These are phyloP conservation scores for Haplosporangium gracile DNA, from an alignment of 192 early-diverging fungal genomes.

Conservation along the genomic window DNA sequence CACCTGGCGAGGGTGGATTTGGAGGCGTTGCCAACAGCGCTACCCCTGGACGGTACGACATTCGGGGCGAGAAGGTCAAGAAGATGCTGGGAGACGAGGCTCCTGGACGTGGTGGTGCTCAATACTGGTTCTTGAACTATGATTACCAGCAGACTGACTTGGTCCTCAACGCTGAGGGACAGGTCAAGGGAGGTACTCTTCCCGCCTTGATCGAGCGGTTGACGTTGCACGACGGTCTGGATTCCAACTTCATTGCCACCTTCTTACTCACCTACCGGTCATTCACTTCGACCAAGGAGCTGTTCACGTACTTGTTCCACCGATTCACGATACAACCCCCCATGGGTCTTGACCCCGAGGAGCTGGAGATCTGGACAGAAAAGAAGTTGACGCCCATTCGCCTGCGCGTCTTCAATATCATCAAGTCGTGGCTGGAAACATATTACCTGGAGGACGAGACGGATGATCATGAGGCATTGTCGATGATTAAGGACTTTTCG, in stretches of 20 bases:
- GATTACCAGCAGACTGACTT: slow-evolving; percentile 83
- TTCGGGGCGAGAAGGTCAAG: slow-evolving; percentile 48
- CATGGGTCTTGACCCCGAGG: slow-evolving; percentile 68
- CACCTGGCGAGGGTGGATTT: slow-evolving; percentile 29
- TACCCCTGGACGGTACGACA: slow-evolving; percentile 55
- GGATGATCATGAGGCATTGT: slow-evolving; percentile 74
- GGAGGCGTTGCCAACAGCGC: slow-evolving; percentile 20
- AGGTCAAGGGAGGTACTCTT: slow-evolving; percentile 93
- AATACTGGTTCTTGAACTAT: slow-evolving; percentile 84
- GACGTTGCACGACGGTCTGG: slow-evolving; percentile 89
- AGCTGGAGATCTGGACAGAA: slow-evolving; percentile 86
- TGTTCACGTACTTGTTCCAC: slow-evolving; percentile 79
- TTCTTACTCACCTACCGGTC: slow-evolving; percentile 97
- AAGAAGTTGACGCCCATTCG: slow-evolving; percentile 92
- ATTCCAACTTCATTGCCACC: slow-evolving; percentile 88
- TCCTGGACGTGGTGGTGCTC: slow-evolving; percentile 48
- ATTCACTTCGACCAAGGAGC: slow-evolving; percentile 85
- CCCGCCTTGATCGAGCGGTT: slow-evolving; percentile 88
- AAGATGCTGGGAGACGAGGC: slow-evolving; percentile 69
- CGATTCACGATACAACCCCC: slow-evolving; percentile 89
- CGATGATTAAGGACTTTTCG: slow-evolving; percentile 79
- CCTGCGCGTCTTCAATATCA: slow-evolving; percentile 92
- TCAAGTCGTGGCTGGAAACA: slow-evolving; percentile 96
- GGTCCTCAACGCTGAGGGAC: slow-evolving; percentile 85
- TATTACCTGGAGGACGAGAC: slow-evolving; percentile 84